Conservation (phyloP, 78 protist species). For the slime mould (Dictyostelium discoideum) region DNA sequence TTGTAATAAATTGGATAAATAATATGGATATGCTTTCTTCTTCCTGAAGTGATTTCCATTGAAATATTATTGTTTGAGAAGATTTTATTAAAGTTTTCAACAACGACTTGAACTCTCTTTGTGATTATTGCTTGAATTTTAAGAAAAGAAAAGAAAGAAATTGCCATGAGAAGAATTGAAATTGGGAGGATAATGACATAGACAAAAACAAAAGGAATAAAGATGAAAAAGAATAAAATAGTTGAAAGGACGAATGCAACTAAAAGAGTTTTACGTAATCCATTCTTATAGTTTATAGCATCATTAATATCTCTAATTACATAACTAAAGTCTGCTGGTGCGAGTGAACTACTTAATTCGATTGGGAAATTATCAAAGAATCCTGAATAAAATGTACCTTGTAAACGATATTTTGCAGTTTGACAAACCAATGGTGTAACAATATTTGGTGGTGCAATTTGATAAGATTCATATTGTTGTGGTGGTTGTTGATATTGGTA, state of each 20-base stretch:
- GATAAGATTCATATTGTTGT: not conserved
- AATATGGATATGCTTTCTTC: not conserved
- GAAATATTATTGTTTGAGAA: not conserved
- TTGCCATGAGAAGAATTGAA: too few relatives aligned
- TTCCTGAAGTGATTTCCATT: not conserved
- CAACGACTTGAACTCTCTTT: not conserved
- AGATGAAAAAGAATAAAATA: not conserved
- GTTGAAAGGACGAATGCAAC: not conserved
- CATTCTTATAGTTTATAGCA: not conserved
- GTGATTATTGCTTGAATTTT: not conserved
- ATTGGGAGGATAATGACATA: not conserved
- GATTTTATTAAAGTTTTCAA: not conserved
- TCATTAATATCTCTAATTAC: not conserved
- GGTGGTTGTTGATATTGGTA: not conserved
- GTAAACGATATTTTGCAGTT: not conserved
- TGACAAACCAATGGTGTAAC: not conserved
- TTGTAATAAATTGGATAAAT: not conserved
- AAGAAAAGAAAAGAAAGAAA: too few relatives aligned
- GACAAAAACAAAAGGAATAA: not conserved
- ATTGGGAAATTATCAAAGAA: not conserved
- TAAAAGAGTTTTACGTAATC: not conserved
- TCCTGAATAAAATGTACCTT: not conserved
- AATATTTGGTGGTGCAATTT: not conserved
- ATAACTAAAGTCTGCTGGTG: not conserved
- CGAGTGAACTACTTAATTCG: not conserved